phyloP scores from a whole-genome alignment of 1,139 yeast species.

The Geotrichum citri-aurantii region DNA sequence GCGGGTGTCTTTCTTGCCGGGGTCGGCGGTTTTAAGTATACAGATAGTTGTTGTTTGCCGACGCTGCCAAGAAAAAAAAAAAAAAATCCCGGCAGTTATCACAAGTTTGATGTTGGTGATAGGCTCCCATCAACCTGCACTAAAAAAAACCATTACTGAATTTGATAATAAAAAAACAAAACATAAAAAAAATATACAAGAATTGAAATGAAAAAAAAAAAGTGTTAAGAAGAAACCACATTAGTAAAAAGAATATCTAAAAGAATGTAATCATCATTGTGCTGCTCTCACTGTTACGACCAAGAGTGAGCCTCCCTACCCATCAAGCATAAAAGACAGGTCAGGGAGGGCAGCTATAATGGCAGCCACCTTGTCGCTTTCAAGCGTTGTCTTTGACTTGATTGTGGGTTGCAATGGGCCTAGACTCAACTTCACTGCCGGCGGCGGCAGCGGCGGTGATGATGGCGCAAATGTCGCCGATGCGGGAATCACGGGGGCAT shows the following conservation, averaged over 20 bases:
- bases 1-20: constrained; percentile 42
- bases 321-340: constrained; percentile 22
- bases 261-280: no score
- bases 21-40: constrained; percentile 41
- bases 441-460: neutral
- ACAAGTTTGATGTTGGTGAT: no score
- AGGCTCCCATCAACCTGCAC: no score
- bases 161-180: no score
- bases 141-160: no score
- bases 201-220: no score
- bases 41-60: no score
- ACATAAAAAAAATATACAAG: no score
- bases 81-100: neutral
- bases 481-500: constrained; percentile 3
- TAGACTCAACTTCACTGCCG: constrained; percentile 3
- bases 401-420: constrained; percentile 24
- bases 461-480: neutral
- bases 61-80: constrained; percentile 22
- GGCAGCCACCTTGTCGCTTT: constrained; percentile 22
- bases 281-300: neutral
- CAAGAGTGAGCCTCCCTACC: constrained; percentile 1
- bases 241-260: no score
- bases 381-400: constrained; percentile 19
- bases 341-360: constrained; percentile 29
- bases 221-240: no score